Evolutionary conservation across 257 asterid genomes (phyloP).

Genomic region (Nicotiana otophora): DNA sequence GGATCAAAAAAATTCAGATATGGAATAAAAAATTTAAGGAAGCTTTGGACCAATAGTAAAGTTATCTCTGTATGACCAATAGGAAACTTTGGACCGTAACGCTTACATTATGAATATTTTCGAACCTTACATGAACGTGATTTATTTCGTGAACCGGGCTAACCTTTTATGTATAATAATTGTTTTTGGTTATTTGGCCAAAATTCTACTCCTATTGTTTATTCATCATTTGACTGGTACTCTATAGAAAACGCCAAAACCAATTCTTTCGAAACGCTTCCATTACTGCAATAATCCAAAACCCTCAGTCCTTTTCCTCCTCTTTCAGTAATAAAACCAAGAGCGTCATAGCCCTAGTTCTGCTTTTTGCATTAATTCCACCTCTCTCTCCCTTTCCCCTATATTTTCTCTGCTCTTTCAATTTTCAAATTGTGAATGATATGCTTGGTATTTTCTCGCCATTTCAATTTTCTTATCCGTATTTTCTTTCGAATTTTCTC

Average conservation of each 20-base stretch:
- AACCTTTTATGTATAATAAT: no score
- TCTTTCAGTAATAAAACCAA: neutral
- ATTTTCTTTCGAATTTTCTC: neutral
- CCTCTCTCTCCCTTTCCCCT: no score
- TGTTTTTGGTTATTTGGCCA: no score
- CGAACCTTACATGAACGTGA: no score
- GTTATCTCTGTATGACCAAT: no score
- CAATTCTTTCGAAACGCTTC: neutral
- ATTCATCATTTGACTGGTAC: neutral
- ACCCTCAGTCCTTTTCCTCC: neutral
- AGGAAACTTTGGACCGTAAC: no score
- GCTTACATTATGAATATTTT: no score
- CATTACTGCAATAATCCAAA: neutral
- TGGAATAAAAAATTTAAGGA: no score
- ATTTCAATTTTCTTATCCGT: neutral
- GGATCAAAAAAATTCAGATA: no score
- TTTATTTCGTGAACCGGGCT: no score
- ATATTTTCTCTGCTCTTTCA: neutral
- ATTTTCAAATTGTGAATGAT: neutral
- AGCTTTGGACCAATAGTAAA: no score
- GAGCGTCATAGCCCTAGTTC: neutral
- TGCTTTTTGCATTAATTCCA: no score
- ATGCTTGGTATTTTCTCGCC: neutral
- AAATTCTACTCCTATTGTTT: neutral
- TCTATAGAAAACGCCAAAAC: neutral